Base-by-base conservation (phyloP, 2,329 filamentous ascomycete genomes). In the Aschersonia sp. region DNA sequence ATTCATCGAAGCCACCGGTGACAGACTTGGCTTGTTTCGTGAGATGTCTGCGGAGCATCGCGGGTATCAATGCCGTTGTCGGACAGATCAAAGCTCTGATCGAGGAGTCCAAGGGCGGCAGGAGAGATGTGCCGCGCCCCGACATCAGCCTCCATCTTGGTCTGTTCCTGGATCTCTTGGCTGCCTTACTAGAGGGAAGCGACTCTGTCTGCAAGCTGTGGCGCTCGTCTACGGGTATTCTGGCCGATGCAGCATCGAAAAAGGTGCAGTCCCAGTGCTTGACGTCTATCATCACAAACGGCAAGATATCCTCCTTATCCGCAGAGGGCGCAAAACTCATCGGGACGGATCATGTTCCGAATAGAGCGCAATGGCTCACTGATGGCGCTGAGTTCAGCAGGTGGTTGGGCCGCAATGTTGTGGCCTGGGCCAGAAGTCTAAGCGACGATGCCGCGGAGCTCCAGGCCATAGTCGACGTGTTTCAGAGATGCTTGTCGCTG, bases 11-110 rank as follows among this genome's bases (percentile, higher is more conserved):
- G 22, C 22, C 22, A 4, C 35, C 12, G 35, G 4, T 9, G 12
- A 9, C 35, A 9, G 35, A 37, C 8, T 2, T 12, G 12, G 61
- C 65, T 41, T 62, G 75, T 2, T 65, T 97, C 12, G 55, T 85
- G 1, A 62, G 65, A 50, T 86, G 81, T 57, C 66, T 98, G 5
- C 73, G 73, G 49, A 95, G 81, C 58, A 70, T 92, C 12, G 73
- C 82, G 2, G 89, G 88, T 0, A 63, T 95, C 33, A 90, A 87
- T 51, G 83, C 85, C n/a, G 60, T 89, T 31, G 61, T 88, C 8
- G 72, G 80, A n/a, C 78, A 83, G 47, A 66, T 94, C 32, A 79
- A 77, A 50, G 70, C 74, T 22, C 66, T 86, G 14, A 71, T 81
- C 6, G 69, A 72, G 44, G 70, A 76, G 51, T 65, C 65, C 10